Evolutionary conservation across 1,139 yeast genomes (phyloP), one percentile per base, ranked within the genome.

Genomic region (Wickerhamomyces sp.): DNA sequence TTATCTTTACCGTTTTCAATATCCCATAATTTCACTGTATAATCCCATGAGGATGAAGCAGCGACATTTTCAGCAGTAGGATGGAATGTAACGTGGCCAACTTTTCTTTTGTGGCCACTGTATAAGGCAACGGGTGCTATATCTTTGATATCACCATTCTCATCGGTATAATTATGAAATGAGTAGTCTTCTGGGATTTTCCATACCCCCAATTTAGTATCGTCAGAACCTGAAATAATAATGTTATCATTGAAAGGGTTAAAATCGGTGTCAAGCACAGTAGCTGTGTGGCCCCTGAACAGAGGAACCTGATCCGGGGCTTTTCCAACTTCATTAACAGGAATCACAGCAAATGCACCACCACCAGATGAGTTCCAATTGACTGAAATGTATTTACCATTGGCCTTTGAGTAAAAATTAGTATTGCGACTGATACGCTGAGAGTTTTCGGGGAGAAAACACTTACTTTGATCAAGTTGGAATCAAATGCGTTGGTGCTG

Each of bases 341-440:
- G 98, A 41, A 92, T 80, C 14, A 92, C 84, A 1, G 96, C 96
- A 69, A 92, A 90, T 0, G 97, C 94, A 39, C 98, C 98, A 46
- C 97, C 97, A 33, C 97, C 97, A 7, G 95, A 83, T 17, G 97
- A 74, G 46, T 87, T 89, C 96, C 96, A 89, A 61, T 88, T 89
- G 46, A 88, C 85, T 0, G 96, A 74, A 30, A 92, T 65, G 57
- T 78, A 92, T 61, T 84, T 82, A 26, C 96, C 94, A 60, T 92
- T 92, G 47, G 79, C 75, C 64, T 30, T 17, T 28, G n/a, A 7
- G 7, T 25, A 12, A 21, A 21, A 7, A 10, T 21, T 21, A 21
- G 24, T 21, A 21, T 21, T 10, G 10, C 10, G 24, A 10, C 10
- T n/a, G n/a, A n/a, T n/a, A n/a, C n/a, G n/a, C n/a, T n/a, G n/a